A percentile compares a stretch with the other conserved stretches of the same genome.
phyloP scores from a whole-genome alignment of 352 stramenopile genomes.

The Phytophthora crassamura region DNA sequence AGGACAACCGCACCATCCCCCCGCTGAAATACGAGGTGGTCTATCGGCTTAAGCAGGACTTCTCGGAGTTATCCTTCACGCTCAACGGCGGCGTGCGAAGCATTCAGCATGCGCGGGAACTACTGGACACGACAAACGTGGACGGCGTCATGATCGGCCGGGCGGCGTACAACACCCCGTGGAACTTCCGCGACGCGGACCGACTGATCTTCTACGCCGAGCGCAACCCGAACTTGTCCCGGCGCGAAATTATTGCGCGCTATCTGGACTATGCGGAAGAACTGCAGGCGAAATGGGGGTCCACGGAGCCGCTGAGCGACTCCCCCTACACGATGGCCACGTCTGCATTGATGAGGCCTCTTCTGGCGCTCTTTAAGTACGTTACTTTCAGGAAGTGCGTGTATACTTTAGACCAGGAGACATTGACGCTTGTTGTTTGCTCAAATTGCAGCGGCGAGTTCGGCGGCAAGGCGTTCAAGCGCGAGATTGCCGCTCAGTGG shows the following conservation, averaged over 20 bases:
- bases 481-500: conserved; percentile 74
- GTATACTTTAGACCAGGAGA: too few relatives aligned
- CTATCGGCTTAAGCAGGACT: conserved; percentile 94
- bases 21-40: conserved; percentile 97
- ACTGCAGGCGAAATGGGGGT: conserved; percentile 78
- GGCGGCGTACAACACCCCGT: conserved; percentile 90
- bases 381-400: conserved; percentile 10
- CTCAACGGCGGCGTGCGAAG: conserved; percentile 98
- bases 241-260: conserved; percentile 80
- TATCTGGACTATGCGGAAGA: conserved; percentile 90
- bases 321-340: conserved; percentile 81
- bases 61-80: conserved; percentile 95
- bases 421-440: not conserved
- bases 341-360: conserved; percentile 79
- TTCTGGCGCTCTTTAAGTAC: conserved; percentile 82
- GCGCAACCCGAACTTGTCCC: conserved; percentile 82
- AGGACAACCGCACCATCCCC: conserved; percentile 98
- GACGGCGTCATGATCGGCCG: conserved; percentile 93
- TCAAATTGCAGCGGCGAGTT: conserved; percentile 60
- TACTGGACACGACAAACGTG: conserved; percentile 83
- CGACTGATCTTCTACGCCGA: conserved; percentile 78
- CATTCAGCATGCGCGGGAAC: conserved; percentile 89
- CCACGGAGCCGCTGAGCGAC: conserved; percentile 46
- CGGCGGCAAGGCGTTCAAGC: conserved; percentile 85
- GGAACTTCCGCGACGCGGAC: conserved; percentile 90